Evolutionary conservation across 208 protist genomes (phyloP).

Genomic region (Leptomonas seymouri): DNA sequence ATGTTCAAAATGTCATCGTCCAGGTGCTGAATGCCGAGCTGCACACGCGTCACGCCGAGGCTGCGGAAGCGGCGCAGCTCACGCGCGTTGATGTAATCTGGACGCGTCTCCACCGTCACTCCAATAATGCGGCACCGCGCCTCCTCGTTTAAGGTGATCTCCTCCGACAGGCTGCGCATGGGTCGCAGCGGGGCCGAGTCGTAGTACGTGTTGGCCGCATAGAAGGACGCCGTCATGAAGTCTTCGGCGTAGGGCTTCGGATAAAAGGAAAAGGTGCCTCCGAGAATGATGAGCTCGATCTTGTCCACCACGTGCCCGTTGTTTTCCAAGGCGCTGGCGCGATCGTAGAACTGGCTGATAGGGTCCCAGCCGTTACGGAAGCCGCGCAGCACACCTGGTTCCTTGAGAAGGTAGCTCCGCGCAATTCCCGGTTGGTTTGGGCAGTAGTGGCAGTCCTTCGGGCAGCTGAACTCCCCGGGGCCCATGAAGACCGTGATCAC

Average conservation of each 20-base stretch:
- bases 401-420: constrained; percentile 91
- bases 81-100: constrained; percentile 96
- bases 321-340: constrained; percentile 87
- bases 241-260: constrained; percentile 94
- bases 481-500: constrained; percentile 94
- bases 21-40: constrained; percentile 99
- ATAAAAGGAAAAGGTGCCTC: constrained; percentile 99
- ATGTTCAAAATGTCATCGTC: constrained; percentile 97
- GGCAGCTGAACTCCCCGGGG: constrained; percentile 91
- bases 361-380: constrained; percentile 92
- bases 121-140: constrained; percentile 98
- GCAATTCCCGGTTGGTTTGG: constrained; percentile 92
- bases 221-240: constrained; percentile 91
- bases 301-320: constrained; percentile 95
- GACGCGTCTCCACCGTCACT: constrained; percentile 99
- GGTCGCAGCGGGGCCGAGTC: constrained; percentile 62
- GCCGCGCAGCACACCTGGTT: constrained; percentile 91
- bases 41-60: constrained; percentile 97
- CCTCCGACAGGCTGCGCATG: constrained; percentile 72
- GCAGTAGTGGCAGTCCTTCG: constrained; percentile 95
- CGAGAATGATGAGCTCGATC: constrained; percentile 99
- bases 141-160: constrained; percentile 92
- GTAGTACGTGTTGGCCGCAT: constrained; percentile 93
- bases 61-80: constrained; percentile 90
- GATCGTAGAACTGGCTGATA: constrained; percentile 91